Conservation (phyloP, 2,329 filamentous ascomycete genomes). For the Neopestalotiopsis sp. region DNA sequence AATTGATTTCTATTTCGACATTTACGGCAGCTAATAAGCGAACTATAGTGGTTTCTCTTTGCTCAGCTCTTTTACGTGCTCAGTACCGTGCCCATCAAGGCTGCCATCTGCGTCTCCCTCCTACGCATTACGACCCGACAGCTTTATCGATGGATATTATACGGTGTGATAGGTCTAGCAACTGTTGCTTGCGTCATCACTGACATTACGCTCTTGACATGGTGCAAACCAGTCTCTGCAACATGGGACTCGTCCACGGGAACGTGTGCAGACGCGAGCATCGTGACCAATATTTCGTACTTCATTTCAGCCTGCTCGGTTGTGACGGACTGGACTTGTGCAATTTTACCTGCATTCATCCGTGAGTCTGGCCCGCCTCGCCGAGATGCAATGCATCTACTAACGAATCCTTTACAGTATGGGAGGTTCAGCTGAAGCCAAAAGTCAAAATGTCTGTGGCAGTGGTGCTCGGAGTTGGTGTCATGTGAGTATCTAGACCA, state of each 20-base stretch:
- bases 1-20: no score
- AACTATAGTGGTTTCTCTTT: neutral
- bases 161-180: constrained; percentile 3
- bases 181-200: neutral
- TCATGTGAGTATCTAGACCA: neutral
- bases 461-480: neutral
- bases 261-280: neutral
- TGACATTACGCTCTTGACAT: neutral
- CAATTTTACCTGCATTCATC: constrained; percentile 5
- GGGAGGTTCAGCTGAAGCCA: neutral
- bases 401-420: neutral
- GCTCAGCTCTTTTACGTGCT: constrained; percentile 6
- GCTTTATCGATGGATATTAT: constrained; percentile 1
- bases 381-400: neutral
- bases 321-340: constrained; percentile 8
- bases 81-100: constrained; percentile 9
- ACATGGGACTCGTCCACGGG: constrained; percentile 7
- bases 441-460: constrained; percentile 3
- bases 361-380: neutral
- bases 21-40: no score
- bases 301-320: constrained; percentile 5
- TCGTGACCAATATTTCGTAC: constrained; percentile 3
- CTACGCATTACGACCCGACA: neutral
- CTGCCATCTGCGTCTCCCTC: constrained; percentile 1
- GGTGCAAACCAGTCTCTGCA: constrained; percentile 8